Evolutionary conservation across 805 yeast species (phyloP), one percentile per base, ranked within the genome.

Genomic region (Kodamaea laetipori): DNA sequence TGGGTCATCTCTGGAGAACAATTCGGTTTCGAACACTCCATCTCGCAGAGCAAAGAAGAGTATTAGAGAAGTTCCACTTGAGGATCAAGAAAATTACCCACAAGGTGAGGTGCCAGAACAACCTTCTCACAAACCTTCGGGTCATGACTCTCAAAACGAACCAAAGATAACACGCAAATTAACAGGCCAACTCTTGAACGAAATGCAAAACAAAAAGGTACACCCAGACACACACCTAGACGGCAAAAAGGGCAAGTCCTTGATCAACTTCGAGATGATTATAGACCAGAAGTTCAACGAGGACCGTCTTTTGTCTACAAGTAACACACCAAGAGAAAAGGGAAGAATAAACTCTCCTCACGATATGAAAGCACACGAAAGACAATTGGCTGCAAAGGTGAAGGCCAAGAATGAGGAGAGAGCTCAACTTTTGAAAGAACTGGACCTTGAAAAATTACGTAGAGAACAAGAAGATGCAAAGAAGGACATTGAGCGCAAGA

Each of bases 241-340:
- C 26, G 39, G 35, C 19, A 27, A 33, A 15, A 37, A 42, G 27
- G 45, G 40, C 26, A 35, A 35, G 35, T 35, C 42, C 4, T 55
- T 64, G 16, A 43, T 55, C 34, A 62, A 63, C 43, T 67, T 67
- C 48, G 61, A 58, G 40, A 37, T 48, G 38, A 59, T 66, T 25
- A 63, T 67, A 44, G 69, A 60, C 38, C 66, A 64, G 41, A 53
- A 58, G 36, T 65, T 67, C 45, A 57, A 55, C 15, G 60, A 60
- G 12, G 58, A 52, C 12, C 28, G 25, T 7, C 39, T 35, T 6
- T 36, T 35, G 25, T 41, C 44, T 3, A 31, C 30, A 11, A 24
- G 30, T 11, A 6, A 30, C 6, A 10, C 39, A 15, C 35, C 40
- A 7, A 30, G n/a, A 28, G 37, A 35, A 31, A 30, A 30, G 9